Percentiles rank a stretch among this genome's conserved stretches.
These are phyloP conservation scores for Kodamaea restingae DNA, from an alignment of 805 yeast species.

Conservation along the genomic window DNA sequence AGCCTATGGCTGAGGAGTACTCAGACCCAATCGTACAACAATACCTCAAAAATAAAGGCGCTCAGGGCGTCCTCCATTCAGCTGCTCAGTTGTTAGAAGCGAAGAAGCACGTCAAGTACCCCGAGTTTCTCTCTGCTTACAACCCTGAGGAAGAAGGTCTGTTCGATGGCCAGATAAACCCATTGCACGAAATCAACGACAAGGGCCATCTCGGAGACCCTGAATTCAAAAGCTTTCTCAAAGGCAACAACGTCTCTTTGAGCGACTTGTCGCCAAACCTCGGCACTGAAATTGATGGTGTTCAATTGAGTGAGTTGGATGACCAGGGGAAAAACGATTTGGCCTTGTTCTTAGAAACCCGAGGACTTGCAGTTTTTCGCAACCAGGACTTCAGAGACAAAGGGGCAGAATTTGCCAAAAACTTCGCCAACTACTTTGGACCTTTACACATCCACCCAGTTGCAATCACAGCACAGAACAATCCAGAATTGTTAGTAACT, in stretches of 20 bases:
- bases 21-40: constrained; percentile 9
- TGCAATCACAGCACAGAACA: constrained; percentile 16
- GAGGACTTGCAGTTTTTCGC: constrained; percentile 25
- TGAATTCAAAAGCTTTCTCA: constrained; percentile 17
- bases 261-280: constrained; percentile 23
- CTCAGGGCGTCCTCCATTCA: constrained; percentile 2
- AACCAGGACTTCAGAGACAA: constrained; percentile 25
- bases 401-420: constrained; percentile 18
- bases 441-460: constrained; percentile 27
- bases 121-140: constrained; percentile 18
- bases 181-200: constrained; percentile 20
- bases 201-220: constrained; percentile 26
- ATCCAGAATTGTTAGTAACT: constrained; percentile 23
- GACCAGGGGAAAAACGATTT: constrained; percentile 26
- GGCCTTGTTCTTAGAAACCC: constrained; percentile 22
- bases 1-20: constrained; percentile 10
- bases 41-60: constrained; percentile 3
- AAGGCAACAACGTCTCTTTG: constrained; percentile 12
- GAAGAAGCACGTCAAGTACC: constrained; percentile 18
- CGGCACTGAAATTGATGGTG: constrained; percentile 25
- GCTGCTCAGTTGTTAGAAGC: constrained; percentile 11
- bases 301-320: constrained; percentile 23
- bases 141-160: constrained; percentile 17
- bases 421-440: constrained; percentile 23
- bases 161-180: constrained; percentile 18